Evolutionary conservation across 768 basidiomycete genomes (phyloP).

Genomic region (Neoboletus brunneissimus): DNA sequence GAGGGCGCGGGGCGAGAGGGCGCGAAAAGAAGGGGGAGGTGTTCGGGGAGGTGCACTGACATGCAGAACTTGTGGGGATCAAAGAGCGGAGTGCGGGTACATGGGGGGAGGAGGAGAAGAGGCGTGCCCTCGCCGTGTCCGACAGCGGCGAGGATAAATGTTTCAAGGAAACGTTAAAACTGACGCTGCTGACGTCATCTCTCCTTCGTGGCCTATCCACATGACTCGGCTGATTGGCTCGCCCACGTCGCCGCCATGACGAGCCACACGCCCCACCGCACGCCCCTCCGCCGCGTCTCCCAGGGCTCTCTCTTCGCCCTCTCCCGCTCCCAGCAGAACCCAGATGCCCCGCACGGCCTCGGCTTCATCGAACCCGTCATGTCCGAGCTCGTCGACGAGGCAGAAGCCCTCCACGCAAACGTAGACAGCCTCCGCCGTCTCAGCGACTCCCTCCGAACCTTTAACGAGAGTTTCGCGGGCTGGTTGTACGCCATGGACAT

Average conservation of each 20-base stretch:
- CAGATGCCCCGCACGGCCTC: slow-evolving; percentile 78
- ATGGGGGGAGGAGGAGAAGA: background rate
- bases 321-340: slow-evolving; percentile 65
- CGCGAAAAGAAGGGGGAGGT: background rate
- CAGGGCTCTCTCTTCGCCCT: slow-evolving; percentile 87
- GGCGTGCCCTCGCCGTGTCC: slow-evolving; percentile 19
- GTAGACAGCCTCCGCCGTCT: slow-evolving; percentile 68
- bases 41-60: slow-evolving; percentile 4
- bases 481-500: slow-evolving; percentile 92
- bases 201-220: too few relatives aligned
- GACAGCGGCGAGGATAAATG: slow-evolving; percentile 12
- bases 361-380: slow-evolving; percentile 84
- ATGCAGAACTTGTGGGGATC: background rate
- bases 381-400: slow-evolving; percentile 85
- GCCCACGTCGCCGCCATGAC: too few relatives aligned
- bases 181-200: slow-evolving; percentile 10
- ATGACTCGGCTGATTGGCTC: too few relatives aligned
- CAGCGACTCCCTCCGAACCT: slow-evolving; percentile 71
- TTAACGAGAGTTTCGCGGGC: slow-evolving; percentile 92
- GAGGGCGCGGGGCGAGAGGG: background rate
- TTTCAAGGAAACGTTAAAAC: background rate
- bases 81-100: background rate
- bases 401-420: slow-evolving; percentile 74
- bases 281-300: slow-evolving; percentile 84
- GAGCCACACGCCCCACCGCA: slow-evolving; percentile 39